Evolutionary conservation across 768 basidiomycete genomes (phyloP).

Genomic region (Coprinopsis strossmayeri): DNA sequence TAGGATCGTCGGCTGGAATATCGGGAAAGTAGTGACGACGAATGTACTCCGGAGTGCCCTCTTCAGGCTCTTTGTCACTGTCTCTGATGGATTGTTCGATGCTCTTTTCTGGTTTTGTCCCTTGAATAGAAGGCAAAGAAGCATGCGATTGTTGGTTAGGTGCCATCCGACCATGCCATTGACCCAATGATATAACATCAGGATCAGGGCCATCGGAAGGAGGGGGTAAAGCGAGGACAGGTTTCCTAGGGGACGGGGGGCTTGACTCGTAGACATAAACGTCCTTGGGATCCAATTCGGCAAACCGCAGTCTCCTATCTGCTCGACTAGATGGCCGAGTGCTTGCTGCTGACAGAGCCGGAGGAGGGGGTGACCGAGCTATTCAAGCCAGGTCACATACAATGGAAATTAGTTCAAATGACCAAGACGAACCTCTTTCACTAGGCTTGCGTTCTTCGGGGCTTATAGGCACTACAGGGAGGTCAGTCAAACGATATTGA

Average conservation of each 20-base stretch:
- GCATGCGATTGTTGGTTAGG: slow-evolving; percentile 1
- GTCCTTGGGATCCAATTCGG: slow-evolving; percentile 66
- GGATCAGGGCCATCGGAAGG: slow-evolving; percentile 29
- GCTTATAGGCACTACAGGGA: slow-evolving; percentile 14
- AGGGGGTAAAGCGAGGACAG: slow-evolving; percentile 52
- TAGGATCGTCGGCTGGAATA: slow-evolving; percentile 60
- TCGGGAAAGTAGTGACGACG: slow-evolving; percentile 78
- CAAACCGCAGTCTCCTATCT: slow-evolving; percentile 64
- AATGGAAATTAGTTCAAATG: not conserved
- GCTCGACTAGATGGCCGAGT: slow-evolving; percentile 57
- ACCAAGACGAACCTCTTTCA: slow-evolving; percentile 10
- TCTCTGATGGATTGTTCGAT: not conserved
- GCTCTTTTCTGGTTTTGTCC: not conserved
- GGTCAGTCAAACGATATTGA: not conserved
- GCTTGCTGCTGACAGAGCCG: slow-evolving; percentile 38
- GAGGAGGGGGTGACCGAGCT: slow-evolving; percentile 31
- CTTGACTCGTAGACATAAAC: slow-evolving; percentile 81
- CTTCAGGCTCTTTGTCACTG: slow-evolving; percentile 34
- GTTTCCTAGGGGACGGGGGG: slow-evolving; percentile 66
- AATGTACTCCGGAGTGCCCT: slow-evolving; percentile 80
- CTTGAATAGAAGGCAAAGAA: too few relatives aligned
- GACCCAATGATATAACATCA: slow-evolving; percentile 34
- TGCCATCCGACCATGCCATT: slow-evolving; percentile 24
- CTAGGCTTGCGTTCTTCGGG: slow-evolving; percentile 10
- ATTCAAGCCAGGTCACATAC: too few relatives aligned